A percentile compares a stretch with the other conserved stretches of the same genome.
These are phyloP conservation scores for Pneumocystis oryctolagi DNA, from an alignment of 1,139 yeast genomes.

Conservation along the genomic window DNA sequence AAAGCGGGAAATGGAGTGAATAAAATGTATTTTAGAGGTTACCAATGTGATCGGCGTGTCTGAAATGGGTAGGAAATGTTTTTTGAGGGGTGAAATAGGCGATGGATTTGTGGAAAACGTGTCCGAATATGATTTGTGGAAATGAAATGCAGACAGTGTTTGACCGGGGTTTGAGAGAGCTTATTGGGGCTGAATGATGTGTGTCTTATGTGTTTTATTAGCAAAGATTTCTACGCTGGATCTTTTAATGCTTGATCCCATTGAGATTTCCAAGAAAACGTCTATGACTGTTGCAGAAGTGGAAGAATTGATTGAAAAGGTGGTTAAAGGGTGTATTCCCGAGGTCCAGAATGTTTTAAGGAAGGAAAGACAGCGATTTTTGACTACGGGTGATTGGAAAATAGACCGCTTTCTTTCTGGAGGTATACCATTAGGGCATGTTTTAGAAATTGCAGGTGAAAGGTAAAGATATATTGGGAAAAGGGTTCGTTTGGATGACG, in stretches of 20 bases:
- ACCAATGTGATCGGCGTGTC: too few relatives aligned
- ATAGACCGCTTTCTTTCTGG: conserved; percentile 40
- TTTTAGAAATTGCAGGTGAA: conserved; percentile 73
- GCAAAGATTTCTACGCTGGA: conserved; percentile 17
- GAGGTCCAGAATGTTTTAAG: neutral
- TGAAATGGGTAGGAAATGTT: neutral
- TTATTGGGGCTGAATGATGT: neutral
- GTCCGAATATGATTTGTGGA: neutral
- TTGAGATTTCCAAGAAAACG: conserved; percentile 11
- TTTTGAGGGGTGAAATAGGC: neutral
- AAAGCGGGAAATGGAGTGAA: neutral
- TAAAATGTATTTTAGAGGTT: neutral
- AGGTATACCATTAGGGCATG: conserved; percentile 47
- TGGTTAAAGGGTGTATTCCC: neutral
- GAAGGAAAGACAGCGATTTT: conserved; percentile 12
- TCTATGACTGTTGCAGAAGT: neutral
- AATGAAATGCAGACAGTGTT: neutral
- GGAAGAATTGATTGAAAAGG: neutral
- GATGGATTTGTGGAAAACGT: neutral
- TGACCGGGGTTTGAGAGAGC: neutral
- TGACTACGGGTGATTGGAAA: conserved; percentile 46
- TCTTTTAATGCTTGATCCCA: conserved; percentile 6
- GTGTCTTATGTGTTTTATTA: neutral
- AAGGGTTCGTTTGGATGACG: neutral
- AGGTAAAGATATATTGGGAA: conserved; percentile 17